These are phyloP conservation scores for Stropharia rugosoannulata DNA, from an alignment of 768 basidiomycete species.

Conservation along the genomic window DNA sequence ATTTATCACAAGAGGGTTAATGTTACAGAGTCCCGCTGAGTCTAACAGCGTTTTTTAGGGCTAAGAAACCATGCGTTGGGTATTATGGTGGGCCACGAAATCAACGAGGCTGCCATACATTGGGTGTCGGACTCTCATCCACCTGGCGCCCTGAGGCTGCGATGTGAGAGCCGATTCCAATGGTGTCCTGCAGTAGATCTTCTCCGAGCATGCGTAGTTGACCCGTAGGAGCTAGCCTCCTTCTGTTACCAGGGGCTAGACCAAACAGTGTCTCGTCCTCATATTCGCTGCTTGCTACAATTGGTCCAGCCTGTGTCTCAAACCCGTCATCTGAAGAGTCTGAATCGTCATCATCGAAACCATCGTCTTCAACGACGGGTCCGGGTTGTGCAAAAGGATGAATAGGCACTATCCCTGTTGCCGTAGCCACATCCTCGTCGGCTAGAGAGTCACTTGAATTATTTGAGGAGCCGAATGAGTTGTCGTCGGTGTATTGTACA, in stretches of 20 bases:
- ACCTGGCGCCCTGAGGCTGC: slow-evolving; percentile 46
- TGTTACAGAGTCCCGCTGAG: no score
- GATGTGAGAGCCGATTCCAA: slow-evolving; percentile 55
- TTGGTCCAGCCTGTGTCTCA: slow-evolving; percentile 24
- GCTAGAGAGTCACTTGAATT: slow-evolving; percentile 57
- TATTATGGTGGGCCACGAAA: not conserved
- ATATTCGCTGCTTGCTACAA: slow-evolving; percentile 27
- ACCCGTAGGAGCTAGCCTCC: slow-evolving; percentile 22
- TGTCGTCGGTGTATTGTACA: slow-evolving; percentile 36
- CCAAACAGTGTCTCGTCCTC: slow-evolving; percentile 76
- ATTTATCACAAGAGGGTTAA: no score
- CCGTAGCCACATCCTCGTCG: slow-evolving; percentile 44
- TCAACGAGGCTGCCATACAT: slow-evolving; percentile 25
- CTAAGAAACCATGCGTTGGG: no score
- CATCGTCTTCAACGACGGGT: slow-evolving; percentile 46
- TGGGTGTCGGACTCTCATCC: slow-evolving; percentile 70
- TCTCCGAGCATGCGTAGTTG: slow-evolving; percentile 60
- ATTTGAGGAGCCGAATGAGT: slow-evolving; percentile 52
- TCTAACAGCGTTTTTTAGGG: no score
- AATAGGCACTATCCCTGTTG: slow-evolving; percentile 40
- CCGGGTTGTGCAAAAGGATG: slow-evolving; percentile 56
- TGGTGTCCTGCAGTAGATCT: slow-evolving; percentile 62
- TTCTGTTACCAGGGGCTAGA: slow-evolving; percentile 52
- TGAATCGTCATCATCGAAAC: slow-evolving; percentile 45
- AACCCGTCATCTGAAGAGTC: slow-evolving; percentile 47